phyloP scores from a whole-genome alignment of 345 rosid species.

The Eucalyptus sideroxylon region DNA sequence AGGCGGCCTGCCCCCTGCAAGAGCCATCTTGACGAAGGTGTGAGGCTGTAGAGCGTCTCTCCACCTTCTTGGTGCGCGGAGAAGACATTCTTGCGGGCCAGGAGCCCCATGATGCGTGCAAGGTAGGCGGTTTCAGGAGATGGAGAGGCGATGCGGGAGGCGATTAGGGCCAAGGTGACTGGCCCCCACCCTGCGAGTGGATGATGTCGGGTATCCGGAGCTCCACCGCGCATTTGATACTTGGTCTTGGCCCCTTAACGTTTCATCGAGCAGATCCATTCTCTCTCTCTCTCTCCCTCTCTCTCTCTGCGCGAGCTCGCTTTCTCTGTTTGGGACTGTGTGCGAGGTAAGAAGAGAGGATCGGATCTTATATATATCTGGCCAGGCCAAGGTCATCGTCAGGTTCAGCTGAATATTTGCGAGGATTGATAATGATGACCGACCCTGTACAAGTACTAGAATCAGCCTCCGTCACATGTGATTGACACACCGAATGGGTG shows the following conservation, averaged over 20 bases:
- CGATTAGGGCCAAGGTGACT: conserved; percentile 2
- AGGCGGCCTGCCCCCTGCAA: background rate
- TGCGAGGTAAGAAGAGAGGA: no score
- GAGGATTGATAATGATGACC: no score
- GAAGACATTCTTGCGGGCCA: conserved; percentile 4
- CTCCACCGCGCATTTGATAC: no score
- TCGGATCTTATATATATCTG: no score
- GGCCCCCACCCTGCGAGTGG: background rate
- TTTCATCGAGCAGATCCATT: no score
- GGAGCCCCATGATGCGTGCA: conserved; percentile 6
- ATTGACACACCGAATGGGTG: no score
- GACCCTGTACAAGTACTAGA: no score
- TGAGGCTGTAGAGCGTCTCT: conserved; percentile 9
- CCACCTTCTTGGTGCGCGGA: background rate
- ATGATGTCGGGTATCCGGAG: no score
- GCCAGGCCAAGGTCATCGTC: no score
- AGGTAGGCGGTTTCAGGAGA: background rate
- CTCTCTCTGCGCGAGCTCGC: background rate
- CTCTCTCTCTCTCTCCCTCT: background rate
- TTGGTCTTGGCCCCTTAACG: no score
- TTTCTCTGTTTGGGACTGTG: background rate
- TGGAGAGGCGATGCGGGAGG: background rate
- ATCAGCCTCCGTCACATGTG: no score
- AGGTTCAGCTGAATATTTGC: no score
- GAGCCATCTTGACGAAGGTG: conserved; percentile 16